A percentile compares a stretch with the other conserved stretches of the same genome.
Evolutionary conservation across 345 rosid species (phyloP).

Genomic region (Eucalyptus fibrosa): DNA sequence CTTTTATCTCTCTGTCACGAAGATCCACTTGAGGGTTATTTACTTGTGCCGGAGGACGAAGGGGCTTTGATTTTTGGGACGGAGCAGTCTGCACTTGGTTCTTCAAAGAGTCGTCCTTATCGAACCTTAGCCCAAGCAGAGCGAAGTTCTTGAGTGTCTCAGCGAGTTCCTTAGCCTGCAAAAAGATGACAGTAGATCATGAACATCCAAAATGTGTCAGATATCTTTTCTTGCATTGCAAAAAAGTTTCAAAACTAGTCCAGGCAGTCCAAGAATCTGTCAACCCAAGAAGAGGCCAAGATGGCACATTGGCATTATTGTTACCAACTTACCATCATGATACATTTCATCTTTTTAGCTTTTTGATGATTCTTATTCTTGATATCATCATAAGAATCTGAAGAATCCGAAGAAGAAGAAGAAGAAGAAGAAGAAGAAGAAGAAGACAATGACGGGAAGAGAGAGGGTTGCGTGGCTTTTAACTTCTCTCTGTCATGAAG

Average conservation of each 20-base stretch:
- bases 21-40: background rate
- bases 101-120: background rate
- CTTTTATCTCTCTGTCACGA: background rate
- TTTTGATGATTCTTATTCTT: background rate
- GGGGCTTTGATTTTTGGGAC: background rate
- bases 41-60: background rate
- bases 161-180: background rate
- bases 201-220: background rate
- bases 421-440: background rate
- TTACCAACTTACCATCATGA: background rate
- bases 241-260: background rate
- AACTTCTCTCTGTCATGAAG: conserved; percentile 1
- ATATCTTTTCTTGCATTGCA: background rate
- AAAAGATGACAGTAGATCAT: background rate
- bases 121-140: conserved; percentile 2
- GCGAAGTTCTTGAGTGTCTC: background rate
- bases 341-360: background rate
- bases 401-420: background rate
- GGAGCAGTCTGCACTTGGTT: background rate
- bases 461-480: conserved; percentile 4
- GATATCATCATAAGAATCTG: background rate
- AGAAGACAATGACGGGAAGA: too few relatives aligned
- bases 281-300: background rate
- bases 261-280: background rate
- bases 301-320: background rate